Evolutionary conservation across 495 filamentous ascomycete genomes (phyloP), one percentile per base, ranked within the genome.

Genomic region (Penicillium steckii): DNA sequence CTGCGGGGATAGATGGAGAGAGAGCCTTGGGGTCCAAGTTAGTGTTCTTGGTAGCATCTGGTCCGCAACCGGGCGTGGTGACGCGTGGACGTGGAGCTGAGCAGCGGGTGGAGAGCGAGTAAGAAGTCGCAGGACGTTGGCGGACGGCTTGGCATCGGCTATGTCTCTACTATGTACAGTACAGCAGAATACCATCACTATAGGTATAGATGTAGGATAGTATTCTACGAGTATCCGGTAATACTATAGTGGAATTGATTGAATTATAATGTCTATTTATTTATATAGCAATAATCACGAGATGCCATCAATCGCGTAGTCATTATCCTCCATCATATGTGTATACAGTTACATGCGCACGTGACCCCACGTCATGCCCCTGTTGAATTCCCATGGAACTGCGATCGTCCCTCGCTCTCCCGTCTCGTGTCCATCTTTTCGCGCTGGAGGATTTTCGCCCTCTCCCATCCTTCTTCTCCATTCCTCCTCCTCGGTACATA

Each of bases 81-180:
- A 64, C 61, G 61, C 58, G 58, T 49, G 61, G 61, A 64, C 52
- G 58, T 64, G 61, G 61, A 53, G 61, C 48, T 25, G 21, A 9
- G 46, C 21, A 29, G 32, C 48, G n/a, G 32, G 44, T 43, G 22
- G 23, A 32, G 4, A 44, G 48, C 60, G 51, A 64, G 55, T 61
- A 35, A 53, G 33, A 50, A 23, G 21, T 23, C n/a, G 17, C 21
- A 29, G 30, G 10, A 32, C 7, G n/a, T 35, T 27, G 25, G 27
- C 22, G 19, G 25, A 24, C 7, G 42, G 52, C 61, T 64, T 64
- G 61, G 61, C 61, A 55, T 24, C 26, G 44, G 30, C 15, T 13
- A 33, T 12, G 40, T 29, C 24, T n/a, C n/a, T n/a, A n/a, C n/a
- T n/a, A n/a, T n/a, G n/a, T n/a, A n/a, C n/a, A n/a, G n/a, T n/a